phyloP scores from a whole-genome alignment of 768 basidiomycete species.

The Pleurotus citrinopileatus region DNA sequence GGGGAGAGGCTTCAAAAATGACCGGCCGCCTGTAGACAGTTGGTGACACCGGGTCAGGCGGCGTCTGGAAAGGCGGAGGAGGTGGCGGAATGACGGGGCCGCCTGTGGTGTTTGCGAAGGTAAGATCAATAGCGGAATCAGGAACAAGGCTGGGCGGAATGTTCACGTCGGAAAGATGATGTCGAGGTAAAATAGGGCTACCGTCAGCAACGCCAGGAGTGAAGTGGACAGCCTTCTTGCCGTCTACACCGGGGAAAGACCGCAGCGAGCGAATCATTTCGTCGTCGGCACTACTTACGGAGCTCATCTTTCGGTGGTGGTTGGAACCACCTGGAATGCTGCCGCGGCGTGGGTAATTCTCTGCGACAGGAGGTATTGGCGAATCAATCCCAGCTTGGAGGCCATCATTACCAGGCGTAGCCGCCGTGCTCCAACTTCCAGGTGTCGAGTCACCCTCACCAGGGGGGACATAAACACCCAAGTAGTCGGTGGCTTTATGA shows the following conservation, averaged over 20 bases:
- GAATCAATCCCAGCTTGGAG: not conserved
- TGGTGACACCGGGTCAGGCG: constrained; percentile 11
- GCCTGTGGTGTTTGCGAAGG: not conserved
- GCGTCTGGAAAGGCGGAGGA: constrained; percentile 2
- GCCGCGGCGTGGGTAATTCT: not conserved
- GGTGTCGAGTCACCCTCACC: constrained; percentile 38
- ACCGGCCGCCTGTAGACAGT: constrained; percentile 6
- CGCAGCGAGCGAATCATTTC: constrained; percentile 1
- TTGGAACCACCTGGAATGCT: constrained; percentile 8
- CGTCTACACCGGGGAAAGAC: constrained; percentile 24
- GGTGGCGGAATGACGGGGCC: constrained; percentile 5
- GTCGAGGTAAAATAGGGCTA: constrained; percentile 16
- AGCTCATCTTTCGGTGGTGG: constrained; percentile 12
- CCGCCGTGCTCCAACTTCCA: constrained; percentile 72
- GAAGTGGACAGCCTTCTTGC: constrained; percentile 47
- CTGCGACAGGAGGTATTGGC: not conserved
- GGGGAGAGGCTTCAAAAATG: not conserved
- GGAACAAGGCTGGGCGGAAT: constrained; percentile 16
- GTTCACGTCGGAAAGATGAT: constrained; percentile 17
- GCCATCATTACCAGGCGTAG: constrained; percentile 61
- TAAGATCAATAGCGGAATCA: constrained; percentile 4
- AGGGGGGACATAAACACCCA: constrained; percentile 17
- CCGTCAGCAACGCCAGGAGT: constrained; percentile 42
- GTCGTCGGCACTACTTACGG: constrained; percentile 16
- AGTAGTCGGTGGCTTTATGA: constrained; percentile 19